These are phyloP conservation scores for Globisporangium echinulatum DNA, from an alignment of 352 stramenopile species.

Conservation along the genomic window DNA sequence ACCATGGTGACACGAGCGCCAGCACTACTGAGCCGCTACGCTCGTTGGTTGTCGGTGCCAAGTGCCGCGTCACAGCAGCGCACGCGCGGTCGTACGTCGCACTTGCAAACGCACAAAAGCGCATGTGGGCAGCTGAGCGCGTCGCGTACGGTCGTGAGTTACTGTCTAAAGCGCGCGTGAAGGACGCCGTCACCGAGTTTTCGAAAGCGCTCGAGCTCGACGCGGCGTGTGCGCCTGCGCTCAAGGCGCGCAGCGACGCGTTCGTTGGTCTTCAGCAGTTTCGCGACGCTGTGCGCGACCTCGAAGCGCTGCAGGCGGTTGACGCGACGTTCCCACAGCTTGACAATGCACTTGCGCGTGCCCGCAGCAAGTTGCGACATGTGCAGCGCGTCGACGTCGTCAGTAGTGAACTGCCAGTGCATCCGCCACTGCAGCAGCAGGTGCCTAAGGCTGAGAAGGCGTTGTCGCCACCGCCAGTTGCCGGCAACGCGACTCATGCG, in stretches of 20 bases:
- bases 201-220: conserved; percentile 30
- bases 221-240: conserved; percentile 14
- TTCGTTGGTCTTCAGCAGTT: conserved; percentile 20
- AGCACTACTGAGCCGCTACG: not conserved
- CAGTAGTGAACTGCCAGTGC: not conserved
- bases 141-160: conserved; percentile 21
- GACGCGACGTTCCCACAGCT: conserved; percentile 14
- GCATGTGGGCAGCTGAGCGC: conserved; percentile 28
- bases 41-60: conserved; percentile 10
- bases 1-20: not conserved
- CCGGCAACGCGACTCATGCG: not conserved
- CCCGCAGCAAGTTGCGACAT: conserved; percentile 13
- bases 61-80: not conserved
- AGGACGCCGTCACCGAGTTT: conserved; percentile 32
- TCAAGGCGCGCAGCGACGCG: conserved; percentile 18
- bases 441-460: not conserved
- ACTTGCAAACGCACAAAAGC: conserved; percentile 28
- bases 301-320: conserved; percentile 21
- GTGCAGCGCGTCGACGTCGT: conserved; percentile 14
- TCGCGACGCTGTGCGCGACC: conserved; percentile 26
- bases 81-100: conserved; percentile 25
- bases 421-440: not conserved
- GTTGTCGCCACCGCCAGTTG: not conserved
- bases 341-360: conserved; percentile 15
- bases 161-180: conserved; percentile 13